These are phyloP conservation scores for Collybia mongolica DNA, from an alignment of 768 basidiomycete species.

Conservation along the genomic window DNA sequence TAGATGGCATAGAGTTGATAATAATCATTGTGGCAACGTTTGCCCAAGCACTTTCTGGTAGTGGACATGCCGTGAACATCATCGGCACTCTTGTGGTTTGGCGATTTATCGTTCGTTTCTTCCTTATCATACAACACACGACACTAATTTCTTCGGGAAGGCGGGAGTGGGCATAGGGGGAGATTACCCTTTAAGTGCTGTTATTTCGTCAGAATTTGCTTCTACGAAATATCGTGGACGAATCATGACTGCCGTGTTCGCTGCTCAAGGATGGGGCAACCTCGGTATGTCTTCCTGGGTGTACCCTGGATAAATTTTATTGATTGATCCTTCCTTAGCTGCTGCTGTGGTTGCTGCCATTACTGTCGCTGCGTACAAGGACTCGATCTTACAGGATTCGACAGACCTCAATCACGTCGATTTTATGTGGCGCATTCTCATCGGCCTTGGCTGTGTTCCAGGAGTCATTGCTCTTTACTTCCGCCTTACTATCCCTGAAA, in stretches of 20 bases:
- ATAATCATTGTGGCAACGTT: constrained; percentile 82
- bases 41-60: constrained; percentile 74
- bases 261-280: constrained; percentile 87
- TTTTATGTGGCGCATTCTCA: constrained; percentile 82
- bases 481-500: constrained; percentile 91
- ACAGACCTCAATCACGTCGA: constrained; percentile 55
- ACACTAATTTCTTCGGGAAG: constrained; percentile 24
- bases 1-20: constrained; percentile 73
- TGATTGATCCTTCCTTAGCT: constrained; percentile 28
- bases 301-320: neutral
- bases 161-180: constrained; percentile 87
- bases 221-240: constrained; percentile 74
- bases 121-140: neutral
- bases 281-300: constrained; percentile 44
- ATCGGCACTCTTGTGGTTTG: constrained; percentile 79
- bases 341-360: constrained; percentile 68
- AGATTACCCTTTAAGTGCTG: constrained; percentile 83
- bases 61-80: constrained; percentile 64
- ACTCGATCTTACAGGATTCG: constrained; percentile 41
- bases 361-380: constrained; percentile 68
- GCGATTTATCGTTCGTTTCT: constrained; percentile 64
- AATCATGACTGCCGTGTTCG: constrained; percentile 89
- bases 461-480: constrained; percentile 83
- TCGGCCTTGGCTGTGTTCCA: constrained; percentile 85
- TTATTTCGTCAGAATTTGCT: constrained; percentile 89